phyloP scores from a whole-genome alignment of 148 eudicot species.

The Tetragonia tetragonoides region DNA sequence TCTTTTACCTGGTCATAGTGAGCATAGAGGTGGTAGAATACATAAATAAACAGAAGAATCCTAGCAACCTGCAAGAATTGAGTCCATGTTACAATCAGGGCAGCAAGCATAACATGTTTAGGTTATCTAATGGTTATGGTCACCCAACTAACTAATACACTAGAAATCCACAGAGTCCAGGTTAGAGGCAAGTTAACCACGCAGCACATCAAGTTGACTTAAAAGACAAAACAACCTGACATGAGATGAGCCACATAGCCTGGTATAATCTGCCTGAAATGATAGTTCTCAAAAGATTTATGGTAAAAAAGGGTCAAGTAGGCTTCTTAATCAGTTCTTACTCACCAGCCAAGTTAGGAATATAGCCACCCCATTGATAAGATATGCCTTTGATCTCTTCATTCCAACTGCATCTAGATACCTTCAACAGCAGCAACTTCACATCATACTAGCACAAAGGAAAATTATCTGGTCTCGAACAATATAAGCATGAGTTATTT shows the following conservation, averaged over 20 bases:
- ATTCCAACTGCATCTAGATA: slow-evolving; percentile 74
- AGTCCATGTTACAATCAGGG: slow-evolving; percentile 16
- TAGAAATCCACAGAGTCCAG: neutral
- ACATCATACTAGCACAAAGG: slow-evolving; percentile 16
- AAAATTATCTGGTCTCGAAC: slow-evolving; percentile 2
- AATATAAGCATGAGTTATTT: neutral
- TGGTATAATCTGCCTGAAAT: neutral
- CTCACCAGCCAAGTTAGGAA: slow-evolving; percentile 94
- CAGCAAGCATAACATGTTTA: slow-evolving; percentile 2
- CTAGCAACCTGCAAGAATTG: slow-evolving; percentile 66
- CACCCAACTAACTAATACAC: neutral
- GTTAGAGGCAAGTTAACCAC: neutral
- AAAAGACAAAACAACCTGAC: neutral
- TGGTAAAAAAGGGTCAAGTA: neutral
- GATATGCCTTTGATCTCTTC: slow-evolving; percentile 72
- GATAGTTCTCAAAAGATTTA: neutral
- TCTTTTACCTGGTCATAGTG: slow-evolving; percentile 75
- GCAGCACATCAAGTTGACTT: neutral
- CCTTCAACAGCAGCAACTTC: slow-evolving; percentile 45
- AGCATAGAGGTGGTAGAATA: slow-evolving; percentile 64
- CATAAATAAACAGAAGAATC: slow-evolving; percentile 63
- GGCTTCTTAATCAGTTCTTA: neutral
- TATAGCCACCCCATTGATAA: slow-evolving; percentile 71
- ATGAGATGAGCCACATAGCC: slow-evolving; percentile 4
- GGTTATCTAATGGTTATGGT: neutral